Evolutionary conservation across 2,329 filamentous ascomycete genomes (phyloP).

Genomic region (Onygenales sp.): DNA sequence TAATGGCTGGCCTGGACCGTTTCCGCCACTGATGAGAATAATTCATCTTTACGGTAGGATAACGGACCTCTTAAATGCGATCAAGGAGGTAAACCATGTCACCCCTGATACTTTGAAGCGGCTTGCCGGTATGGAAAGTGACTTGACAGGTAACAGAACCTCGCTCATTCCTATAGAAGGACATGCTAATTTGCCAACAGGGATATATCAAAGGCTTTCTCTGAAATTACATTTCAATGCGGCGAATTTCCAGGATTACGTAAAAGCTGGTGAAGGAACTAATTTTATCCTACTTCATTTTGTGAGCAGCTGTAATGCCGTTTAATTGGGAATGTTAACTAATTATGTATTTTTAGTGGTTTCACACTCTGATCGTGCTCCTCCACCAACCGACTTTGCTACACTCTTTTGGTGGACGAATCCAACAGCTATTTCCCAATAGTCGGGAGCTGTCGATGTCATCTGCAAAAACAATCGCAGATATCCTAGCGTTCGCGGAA

Average conservation of each 20-base stretch:
- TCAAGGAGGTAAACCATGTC: constrained; percentile 63
- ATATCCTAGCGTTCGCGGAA: constrained; percentile 79
- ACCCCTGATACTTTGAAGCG: constrained; percentile 63
- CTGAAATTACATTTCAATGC: constrained; percentile 72
- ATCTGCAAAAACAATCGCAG: constrained; percentile 82
- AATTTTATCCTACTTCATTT: constrained; percentile 81
- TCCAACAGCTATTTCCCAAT: constrained; percentile 66
- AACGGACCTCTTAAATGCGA: constrained; percentile 75
- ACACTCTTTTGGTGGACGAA: constrained; percentile 61
- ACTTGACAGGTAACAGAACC: constrained; percentile 50
- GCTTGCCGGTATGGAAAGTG: constrained; percentile 67
- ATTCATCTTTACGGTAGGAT: constrained; percentile 79
- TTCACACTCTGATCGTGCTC: constrained; percentile 75
- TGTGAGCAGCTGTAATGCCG: constrained; percentile 14
- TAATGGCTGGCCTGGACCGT: constrained; percentile 65
- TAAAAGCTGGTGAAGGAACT: constrained; percentile 69
- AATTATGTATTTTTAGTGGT: constrained; percentile 46
- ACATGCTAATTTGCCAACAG: constrained; percentile 13
- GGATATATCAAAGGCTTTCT: constrained; percentile 65
- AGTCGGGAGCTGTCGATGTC: constrained; percentile 77
- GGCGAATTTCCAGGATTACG: constrained; percentile 75
- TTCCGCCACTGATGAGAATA: constrained; percentile 71
- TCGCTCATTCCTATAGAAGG: background rate
- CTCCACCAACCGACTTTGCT: constrained; percentile 76
- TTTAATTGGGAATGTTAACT: constrained; percentile 4